Base-by-base conservation (phyloP, 176 grass and related monocot species). In the Oropetium thomaeum region DNA sequence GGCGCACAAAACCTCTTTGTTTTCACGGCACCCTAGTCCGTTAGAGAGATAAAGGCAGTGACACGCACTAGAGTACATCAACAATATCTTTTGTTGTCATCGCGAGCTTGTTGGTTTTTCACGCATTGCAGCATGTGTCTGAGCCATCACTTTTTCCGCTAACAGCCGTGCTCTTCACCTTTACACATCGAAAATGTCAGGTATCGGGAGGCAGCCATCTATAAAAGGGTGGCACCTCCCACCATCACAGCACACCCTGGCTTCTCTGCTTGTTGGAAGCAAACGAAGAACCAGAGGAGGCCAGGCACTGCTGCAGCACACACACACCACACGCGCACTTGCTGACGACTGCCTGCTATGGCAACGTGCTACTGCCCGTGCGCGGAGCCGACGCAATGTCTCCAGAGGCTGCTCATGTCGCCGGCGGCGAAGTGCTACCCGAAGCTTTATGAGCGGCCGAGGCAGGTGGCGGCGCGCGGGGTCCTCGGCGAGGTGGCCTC, bases 401-500 rank as follows among this genome's bases (percentile, higher is more conserved):
- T 70, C 81, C 80, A 87, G 35, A 7, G 27, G 3, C 11, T 79
- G 39, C 68, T 93, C 9, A 57, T 82, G 25, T 3, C 31, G n/a
- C 19, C 65, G 55, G 40, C 65, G 55, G 40, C 29, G 6, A 63
- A 4, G 23, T 69, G 53, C 62, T 87, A 71, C 58, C 73, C 84
- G 5, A 82, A 32, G 67, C 79, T 90, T 28, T 73, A 65, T 4
- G 74, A 77, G 15, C 58, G 32, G 41, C 70, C 65, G 68, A 64
- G 33, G 47, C 42, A 10, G 5, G 52, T 35, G 1, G 4, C 39
- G 0, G 70, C 20, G 1, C 60, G 58, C 35, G 5, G 47, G 38
- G 55, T 74, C 10, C 52, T 92, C 5, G 71, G 4, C 27, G 92
- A 96, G 93, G 81, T 79, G 31, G 80, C 78, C 54, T 78, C 78